phyloP scores from a whole-genome alignment of 2,329 filamentous ascomycete species.

The Eutypa lata region DNA sequence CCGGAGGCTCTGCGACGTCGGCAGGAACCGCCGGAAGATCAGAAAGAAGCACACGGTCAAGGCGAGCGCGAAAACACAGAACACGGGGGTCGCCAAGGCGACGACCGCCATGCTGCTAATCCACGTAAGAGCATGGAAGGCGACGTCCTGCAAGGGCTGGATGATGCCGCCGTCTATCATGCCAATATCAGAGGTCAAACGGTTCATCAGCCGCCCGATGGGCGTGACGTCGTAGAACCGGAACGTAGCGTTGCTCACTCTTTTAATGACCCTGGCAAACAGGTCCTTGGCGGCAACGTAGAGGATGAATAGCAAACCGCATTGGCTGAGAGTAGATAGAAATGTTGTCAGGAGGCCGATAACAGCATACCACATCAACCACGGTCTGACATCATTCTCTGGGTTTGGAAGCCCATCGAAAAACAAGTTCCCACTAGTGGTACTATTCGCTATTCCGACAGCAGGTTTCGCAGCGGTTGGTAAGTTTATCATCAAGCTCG shows the following conservation, averaged over 20 bases:
- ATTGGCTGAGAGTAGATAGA: constrained; percentile 58
- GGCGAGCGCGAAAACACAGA: constrained; percentile 67
- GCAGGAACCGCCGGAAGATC: constrained; percentile 75
- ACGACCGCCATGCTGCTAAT: constrained; percentile 73
- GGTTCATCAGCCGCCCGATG: constrained; percentile 86
- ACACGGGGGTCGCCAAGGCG: constrained; percentile 71
- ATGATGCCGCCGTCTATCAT: constrained; percentile 87
- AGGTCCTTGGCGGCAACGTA: constrained; percentile 74
- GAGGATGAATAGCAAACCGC: constrained; percentile 71
- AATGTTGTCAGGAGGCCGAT: constrained; percentile 62
- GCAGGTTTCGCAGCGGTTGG: constrained; percentile 1
- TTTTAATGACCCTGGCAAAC: constrained; percentile 69
- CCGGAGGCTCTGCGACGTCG: constrained; percentile 77
- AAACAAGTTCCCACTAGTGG: constrained; percentile 20
- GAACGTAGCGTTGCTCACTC: constrained; percentile 77
- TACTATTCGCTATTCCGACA: neutral
- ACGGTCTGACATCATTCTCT: constrained; percentile 63
- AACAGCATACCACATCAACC: constrained; percentile 68
- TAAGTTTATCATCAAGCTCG: constrained; percentile 4
- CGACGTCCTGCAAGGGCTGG: constrained; percentile 66
- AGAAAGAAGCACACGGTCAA: constrained; percentile 68
- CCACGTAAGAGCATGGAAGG: constrained; percentile 70
- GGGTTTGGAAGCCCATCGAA: constrained; percentile 63
- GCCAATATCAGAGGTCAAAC: constrained; percentile 85
- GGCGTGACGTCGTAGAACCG: constrained; percentile 90